phyloP scores from a whole-genome alignment of 257 asterid species.

The Striga asiatica region DNA sequence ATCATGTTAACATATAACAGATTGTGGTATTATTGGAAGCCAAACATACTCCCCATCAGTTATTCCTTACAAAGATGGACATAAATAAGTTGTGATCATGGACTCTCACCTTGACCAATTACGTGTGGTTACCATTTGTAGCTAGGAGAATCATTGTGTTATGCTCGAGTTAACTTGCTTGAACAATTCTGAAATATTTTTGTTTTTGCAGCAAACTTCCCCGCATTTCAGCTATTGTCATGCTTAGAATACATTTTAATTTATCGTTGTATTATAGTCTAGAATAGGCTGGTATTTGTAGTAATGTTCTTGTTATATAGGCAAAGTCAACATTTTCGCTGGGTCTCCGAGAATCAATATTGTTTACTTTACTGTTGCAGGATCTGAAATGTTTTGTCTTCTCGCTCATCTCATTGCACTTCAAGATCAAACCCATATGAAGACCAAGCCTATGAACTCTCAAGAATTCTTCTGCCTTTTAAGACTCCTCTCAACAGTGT shows the following conservation, averaged over 20 bases:
- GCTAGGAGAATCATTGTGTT: not conserved
- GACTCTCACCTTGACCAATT: not conserved
- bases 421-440: constrained; percentile 82
- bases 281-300: not conserved
- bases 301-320: not conserved
- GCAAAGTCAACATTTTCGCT: not conserved
- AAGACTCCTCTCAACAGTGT: too few species aligned
- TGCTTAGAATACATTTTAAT: too few species aligned
- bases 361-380: constrained; percentile 33
- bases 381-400: constrained; percentile 82
- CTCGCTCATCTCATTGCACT: constrained; percentile 80
- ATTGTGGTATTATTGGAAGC: not conserved
- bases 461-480: constrained; percentile 11
- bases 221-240: too few species aligned
- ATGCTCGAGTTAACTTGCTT: too few species aligned
- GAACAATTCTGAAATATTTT: too few species aligned
- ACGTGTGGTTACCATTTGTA: not conserved
- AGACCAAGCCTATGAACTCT: not conserved
- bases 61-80: not conserved
- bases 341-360: not conserved
- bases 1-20: not conserved
- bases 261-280: not conserved
- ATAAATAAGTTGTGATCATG: not conserved
- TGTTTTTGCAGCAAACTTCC: too few species aligned
- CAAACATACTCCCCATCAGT: not conserved